Evolutionary conservation across 805 yeast genomes (phyloP).

Genomic region (Metschnikowia reukaufii): DNA sequence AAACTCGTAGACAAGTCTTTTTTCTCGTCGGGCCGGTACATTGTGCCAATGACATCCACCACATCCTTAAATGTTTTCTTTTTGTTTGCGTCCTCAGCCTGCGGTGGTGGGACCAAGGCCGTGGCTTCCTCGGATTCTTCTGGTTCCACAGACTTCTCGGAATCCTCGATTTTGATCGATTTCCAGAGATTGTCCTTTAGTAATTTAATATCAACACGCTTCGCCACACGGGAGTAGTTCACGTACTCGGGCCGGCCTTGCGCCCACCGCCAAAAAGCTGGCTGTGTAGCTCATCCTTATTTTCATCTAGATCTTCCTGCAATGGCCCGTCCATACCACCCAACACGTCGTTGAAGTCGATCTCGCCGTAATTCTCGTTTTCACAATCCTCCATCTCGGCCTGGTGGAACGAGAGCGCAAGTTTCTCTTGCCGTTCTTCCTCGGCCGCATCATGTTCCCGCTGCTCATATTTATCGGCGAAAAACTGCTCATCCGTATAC

Average conservation of each 20-base stretch:
- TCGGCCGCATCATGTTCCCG: constrained; percentile 35
- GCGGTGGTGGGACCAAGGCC: constrained; percentile 20
- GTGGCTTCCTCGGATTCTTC: constrained; percentile 17
- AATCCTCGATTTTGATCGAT: constrained; percentile 36
- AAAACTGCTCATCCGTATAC: constrained; percentile 64
- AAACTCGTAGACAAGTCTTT: constrained; percentile 80
- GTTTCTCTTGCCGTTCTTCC: constrained; percentile 33
- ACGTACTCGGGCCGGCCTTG: constrained; percentile 43
- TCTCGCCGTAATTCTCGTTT: constrained; percentile 37
- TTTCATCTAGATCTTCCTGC: constrained; percentile 13
- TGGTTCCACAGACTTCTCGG: constrained; percentile 6
- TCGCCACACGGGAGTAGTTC: constrained; percentile 69
- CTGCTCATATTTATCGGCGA: constrained; percentile 60
- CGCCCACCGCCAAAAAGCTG: constrained; percentile 25
- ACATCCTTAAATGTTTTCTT: constrained; percentile 43
- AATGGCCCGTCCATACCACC: constrained; percentile 24
- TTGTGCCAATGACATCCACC: constrained; percentile 47
- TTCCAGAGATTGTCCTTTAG: constrained; percentile 79
- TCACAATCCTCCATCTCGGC: constrained; percentile 43
- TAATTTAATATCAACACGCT: constrained; percentile 71
- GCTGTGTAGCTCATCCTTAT: constrained; percentile 16
- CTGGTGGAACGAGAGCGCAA: constrained; percentile 40
- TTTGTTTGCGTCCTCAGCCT: constrained; percentile 21
- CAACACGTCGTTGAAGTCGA: constrained; percentile 46
- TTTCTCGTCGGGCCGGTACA: constrained; percentile 56